phyloP scores from a whole-genome alignment of 441 rosid species.

The Syzygium malaccense region DNA sequence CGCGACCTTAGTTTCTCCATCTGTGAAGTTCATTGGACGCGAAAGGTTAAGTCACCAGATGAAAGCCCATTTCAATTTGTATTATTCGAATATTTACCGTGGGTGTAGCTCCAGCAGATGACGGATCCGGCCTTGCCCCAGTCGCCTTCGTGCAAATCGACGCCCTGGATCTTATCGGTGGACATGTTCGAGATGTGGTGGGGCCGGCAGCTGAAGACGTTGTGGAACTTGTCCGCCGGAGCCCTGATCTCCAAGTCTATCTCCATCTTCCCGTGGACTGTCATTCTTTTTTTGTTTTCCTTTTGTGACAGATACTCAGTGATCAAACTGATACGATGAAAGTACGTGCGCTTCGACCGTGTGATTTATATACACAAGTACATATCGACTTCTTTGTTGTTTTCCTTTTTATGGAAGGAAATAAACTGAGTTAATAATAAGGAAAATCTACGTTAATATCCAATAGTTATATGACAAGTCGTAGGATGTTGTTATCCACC shows the following conservation, averaged over 20 bases:
- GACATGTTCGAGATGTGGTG: slow-evolving; percentile 14
- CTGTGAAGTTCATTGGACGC: not conserved
- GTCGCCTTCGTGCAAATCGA: slow-evolving; percentile 25
- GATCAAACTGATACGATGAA: not conserved
- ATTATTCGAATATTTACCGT: slow-evolving; percentile 12
- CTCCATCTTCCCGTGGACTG: slow-evolving; percentile 12
- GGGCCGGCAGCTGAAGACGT: slow-evolving; percentile 17
- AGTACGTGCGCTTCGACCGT: not conserved
- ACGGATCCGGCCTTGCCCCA: slow-evolving; percentile 24
- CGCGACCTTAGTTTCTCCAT: slow-evolving; percentile 10
- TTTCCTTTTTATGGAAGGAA: too few species aligned
- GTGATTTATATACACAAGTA: not conserved
- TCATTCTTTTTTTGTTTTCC: not conserved
- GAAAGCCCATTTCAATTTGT: not conserved
- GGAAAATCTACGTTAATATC: too few species aligned
- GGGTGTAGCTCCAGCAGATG: slow-evolving; percentile 23
- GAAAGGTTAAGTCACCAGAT: not conserved
- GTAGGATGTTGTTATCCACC: too few species aligned
- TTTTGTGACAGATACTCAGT: not conserved
- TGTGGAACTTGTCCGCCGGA: slow-evolving; percentile 16
- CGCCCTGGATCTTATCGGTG: slow-evolving; percentile 9
- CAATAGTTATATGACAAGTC: too few species aligned
- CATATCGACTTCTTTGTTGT: too few species aligned
- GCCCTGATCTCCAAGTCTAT: slow-evolving; percentile 19
- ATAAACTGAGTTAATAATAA: too few species aligned